Evolutionary conservation across 139 green algal species (phyloP).

Genomic region (Astrephomene gubernaculifera): DNA sequence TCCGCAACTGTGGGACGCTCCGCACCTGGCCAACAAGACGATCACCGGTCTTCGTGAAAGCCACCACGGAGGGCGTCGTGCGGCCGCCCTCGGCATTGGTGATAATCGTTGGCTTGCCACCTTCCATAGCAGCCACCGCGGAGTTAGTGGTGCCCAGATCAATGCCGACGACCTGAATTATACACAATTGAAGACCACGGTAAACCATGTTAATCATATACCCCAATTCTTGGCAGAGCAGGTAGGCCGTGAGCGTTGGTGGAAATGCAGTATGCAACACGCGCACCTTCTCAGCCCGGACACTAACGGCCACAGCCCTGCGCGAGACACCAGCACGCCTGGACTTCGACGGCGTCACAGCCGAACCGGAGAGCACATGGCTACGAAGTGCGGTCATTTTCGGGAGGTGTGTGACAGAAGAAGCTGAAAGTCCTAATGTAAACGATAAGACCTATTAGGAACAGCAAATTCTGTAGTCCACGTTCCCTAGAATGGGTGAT

Average conservation of each 20-base stretch:
- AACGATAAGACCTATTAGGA: no score
- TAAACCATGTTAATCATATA: no score
- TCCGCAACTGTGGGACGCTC: no score
- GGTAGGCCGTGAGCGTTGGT: no score
- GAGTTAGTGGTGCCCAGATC: conserved; percentile 96
- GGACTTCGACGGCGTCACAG: background rate
- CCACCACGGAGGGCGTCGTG: conserved; percentile 98
- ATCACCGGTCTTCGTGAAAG: conserved; percentile 95
- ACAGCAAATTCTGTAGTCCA: no score
- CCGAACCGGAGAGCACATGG: background rate
- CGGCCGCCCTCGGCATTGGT: conserved; percentile 97
- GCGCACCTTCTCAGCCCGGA: conserved; percentile 40
- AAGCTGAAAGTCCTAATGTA: no score
- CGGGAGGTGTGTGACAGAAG: no score
- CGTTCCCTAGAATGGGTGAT: no score
- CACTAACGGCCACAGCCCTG: background rate
- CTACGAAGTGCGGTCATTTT: conserved; percentile 3
- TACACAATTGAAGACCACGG: background rate
- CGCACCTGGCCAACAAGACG: conserved; percentile 94
- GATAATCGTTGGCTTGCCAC: conserved; percentile 97
- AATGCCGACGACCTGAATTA: conserved; percentile 85
- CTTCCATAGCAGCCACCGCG: conserved; percentile 93
- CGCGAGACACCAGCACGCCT: background rate
- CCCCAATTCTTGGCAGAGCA: no score
- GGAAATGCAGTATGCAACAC: background rate